Evolutionary conservation across 768 basidiomycete species (phyloP).

Genomic region (Heimioporus sp.): DNA sequence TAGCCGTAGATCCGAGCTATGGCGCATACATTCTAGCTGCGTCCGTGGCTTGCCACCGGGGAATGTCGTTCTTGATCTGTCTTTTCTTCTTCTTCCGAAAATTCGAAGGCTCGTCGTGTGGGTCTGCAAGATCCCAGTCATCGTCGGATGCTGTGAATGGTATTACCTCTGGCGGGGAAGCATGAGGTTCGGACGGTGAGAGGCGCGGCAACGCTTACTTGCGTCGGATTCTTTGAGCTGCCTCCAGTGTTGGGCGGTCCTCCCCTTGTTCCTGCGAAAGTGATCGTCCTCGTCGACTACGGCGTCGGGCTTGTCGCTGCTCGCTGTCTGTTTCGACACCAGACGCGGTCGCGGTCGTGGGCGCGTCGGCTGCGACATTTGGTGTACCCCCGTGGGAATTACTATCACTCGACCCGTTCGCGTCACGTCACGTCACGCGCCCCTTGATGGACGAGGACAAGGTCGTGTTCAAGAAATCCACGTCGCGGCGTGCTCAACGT

Average conservation of each 20-base stretch:
- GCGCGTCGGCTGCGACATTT: conserved; percentile 32
- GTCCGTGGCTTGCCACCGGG: conserved; percentile 44
- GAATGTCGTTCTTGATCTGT: conserved; percentile 27
- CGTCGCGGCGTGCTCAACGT: conserved; percentile 38
- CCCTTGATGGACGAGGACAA: conserved; percentile 16
- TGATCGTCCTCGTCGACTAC: conserved; percentile 60
- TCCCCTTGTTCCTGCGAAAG: conserved; percentile 65
- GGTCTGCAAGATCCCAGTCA: conserved; percentile 21
- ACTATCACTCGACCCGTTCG: not conserved
- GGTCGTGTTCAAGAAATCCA: conserved; percentile 45
- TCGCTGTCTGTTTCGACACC: conserved; percentile 21
- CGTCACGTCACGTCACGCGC: conserved; percentile 23
- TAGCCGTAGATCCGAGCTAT: too few species aligned
- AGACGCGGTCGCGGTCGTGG: conserved; percentile 55
- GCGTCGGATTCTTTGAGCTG: conserved; percentile 54
- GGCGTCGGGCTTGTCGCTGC: conserved; percentile 6
- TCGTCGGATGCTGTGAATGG: conserved; percentile 21
- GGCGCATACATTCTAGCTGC: conserved; percentile 38
- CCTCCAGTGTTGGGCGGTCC: conserved; percentile 57
- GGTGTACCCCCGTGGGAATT: conserved; percentile 29
- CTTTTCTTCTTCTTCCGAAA: conserved; percentile 43
- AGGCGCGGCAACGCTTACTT: conserved; percentile 38
- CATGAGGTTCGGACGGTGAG: conserved; percentile 1
- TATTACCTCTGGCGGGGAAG: conserved; percentile 17
- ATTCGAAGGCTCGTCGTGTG: conserved; percentile 22